Evolutionary conservation across 441 rosid genomes (phyloP).

Genomic region (Pelargonium citronellum): DNA sequence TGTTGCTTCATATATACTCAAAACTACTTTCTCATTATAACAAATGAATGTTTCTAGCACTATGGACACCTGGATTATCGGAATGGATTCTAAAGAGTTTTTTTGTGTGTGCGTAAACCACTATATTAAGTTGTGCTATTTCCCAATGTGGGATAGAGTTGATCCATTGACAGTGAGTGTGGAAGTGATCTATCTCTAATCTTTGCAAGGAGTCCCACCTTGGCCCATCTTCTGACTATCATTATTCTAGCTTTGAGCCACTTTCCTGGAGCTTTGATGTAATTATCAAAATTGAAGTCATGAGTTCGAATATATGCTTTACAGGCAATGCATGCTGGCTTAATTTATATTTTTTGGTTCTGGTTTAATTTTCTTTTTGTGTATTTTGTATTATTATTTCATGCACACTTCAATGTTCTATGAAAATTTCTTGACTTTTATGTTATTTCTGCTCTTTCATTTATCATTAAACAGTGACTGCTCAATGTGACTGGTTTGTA

Average conservation of each 20-base stretch:
- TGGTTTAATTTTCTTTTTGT: not conserved
- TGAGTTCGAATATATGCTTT: not conserved
- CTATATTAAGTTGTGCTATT: not conserved
- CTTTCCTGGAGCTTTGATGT: not conserved
- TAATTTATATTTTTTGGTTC: not conserved
- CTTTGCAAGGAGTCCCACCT: not conserved
- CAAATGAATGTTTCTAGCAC: not conserved
- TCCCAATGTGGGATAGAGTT: not conserved
- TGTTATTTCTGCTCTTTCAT: not conserved
- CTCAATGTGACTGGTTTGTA: not conserved
- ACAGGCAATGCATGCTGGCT: not conserved
- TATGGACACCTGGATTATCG: not conserved
- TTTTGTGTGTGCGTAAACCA: not conserved
- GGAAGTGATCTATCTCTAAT: not conserved
- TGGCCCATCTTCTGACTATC: not conserved
- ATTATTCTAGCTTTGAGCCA: not conserved
- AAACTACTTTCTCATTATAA: not conserved
- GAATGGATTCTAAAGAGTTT: not conserved
- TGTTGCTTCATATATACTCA: no score
- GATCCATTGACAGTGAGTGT: not conserved
- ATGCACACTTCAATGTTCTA: not conserved
- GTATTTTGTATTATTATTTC: not conserved
- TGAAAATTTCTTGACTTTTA: not conserved
- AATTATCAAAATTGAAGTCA: not conserved
- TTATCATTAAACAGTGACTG: not conserved